phyloP scores from a whole-genome alignment of 768 basidiomycete genomes.

The Leccinum truebloodii region DNA sequence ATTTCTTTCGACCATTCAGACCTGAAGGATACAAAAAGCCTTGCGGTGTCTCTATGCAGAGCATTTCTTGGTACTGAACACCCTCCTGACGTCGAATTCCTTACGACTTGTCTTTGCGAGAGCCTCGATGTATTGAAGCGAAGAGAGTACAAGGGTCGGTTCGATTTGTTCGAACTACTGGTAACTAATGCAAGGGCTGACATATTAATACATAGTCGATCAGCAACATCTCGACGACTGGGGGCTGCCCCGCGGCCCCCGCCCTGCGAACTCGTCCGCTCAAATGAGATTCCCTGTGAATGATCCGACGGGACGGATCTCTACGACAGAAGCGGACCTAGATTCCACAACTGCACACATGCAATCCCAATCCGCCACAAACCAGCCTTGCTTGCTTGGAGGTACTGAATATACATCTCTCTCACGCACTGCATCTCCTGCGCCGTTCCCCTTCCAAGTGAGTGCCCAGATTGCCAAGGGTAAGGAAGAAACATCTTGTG shows the following conservation, averaged over 20 bases:
- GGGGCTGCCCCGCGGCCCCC: slow-evolving; percentile 38
- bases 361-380: not conserved
- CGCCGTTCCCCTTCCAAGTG: not conserved
- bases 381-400: not conserved
- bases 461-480: not conserved
- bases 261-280: slow-evolving; percentile 30
- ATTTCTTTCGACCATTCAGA: not conserved
- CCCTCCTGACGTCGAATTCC: slow-evolving; percentile 79
- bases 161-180: not conserved
- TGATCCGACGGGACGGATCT: not conserved
- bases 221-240: slow-evolving; percentile 35
- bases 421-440: no score
- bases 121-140: slow-evolving; percentile 77
- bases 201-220: slow-evolving; percentile 55
- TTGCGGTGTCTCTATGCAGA: slow-evolving; percentile 79
- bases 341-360: not conserved
- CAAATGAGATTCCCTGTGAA: not conserved
- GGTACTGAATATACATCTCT: no score
- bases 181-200: slow-evolving; percentile 10
- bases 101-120: slow-evolving; percentile 89
- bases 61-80: slow-evolving; percentile 72
- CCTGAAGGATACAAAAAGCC: slow-evolving; percentile 41
- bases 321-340: not conserved
- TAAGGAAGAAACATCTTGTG: not conserved
- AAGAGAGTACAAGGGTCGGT: slow-evolving; percentile 76